A percentile compares a stretch with the other conserved stretches of the same genome.
These are phyloP conservation scores for Thinopyrum elongatum DNA, from an alignment of 176 grass and related monocot genomes.

Conservation along the genomic window DNA sequence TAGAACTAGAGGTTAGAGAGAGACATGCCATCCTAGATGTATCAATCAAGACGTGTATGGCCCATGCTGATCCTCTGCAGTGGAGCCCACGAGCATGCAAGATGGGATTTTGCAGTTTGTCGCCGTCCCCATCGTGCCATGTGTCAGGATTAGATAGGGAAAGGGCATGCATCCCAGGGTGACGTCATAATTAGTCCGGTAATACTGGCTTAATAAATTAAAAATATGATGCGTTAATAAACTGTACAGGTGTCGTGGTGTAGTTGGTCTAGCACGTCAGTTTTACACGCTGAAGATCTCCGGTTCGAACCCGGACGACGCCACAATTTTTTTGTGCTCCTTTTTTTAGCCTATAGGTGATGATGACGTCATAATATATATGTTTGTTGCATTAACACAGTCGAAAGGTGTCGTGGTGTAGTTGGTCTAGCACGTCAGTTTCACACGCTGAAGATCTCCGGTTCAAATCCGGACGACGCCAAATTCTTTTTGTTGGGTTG, in stretches of 20 bases:
- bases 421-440: conserved; percentile 2
- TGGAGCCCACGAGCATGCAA: conserved; percentile 34
- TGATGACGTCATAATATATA: neutral
- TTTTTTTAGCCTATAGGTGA: neutral
- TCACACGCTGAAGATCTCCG: neutral
- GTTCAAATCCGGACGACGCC: conserved; percentile 1
- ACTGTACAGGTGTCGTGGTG: conserved; percentile 60
- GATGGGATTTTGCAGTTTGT: conserved; percentile 28
- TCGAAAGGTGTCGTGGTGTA: neutral
- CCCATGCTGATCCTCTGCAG: neutral
- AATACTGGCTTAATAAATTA: rapidly evolving
- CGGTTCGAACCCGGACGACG: conserved; percentile 72
- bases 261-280: conserved; percentile 94
- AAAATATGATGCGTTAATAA: rapidly evolving
- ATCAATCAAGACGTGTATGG: conserved; percentile 26
- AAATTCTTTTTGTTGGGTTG: neutral
- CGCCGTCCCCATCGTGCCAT: neutral
- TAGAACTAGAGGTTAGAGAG: neutral
- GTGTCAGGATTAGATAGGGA: neutral
- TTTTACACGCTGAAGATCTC: conserved; percentile 90
- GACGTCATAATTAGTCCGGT: neutral
- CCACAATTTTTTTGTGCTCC: conserved; percentile 27
- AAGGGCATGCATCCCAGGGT: neutral
- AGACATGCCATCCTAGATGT: neutral
- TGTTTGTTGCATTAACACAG: neutral